Evolutionary conservation across 164 flowering plant genomes (phyloP), one percentile per base, ranked within the genome.

Genomic region (Magnolia kwangsiensis): DNA sequence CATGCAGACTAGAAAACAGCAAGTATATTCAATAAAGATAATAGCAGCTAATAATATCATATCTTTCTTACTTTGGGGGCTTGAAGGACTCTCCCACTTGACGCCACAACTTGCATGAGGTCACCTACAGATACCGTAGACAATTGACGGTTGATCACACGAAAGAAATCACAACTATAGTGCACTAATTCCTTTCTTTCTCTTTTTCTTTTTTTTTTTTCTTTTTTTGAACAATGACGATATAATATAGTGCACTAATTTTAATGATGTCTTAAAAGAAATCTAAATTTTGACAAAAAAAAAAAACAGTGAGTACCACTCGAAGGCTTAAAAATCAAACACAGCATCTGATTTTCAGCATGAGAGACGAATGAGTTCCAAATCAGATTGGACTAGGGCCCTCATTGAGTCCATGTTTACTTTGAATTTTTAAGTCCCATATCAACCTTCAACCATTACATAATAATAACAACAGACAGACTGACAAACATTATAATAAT

Each of bases 31-130:
- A 9, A 11, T 55, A 55, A 55, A 55, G 18, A 11, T 11, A 55
- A 55, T 55, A 55, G 10, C 16, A 55, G 16, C 11, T 16, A 55
- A 55, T 55, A 16, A 16, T 19, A 55, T 11, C 14, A 55, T 55
- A 55, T 55, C 4, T 55, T 24, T n/a, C 90, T 87, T 88, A 93
- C 98, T 93, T 93, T 77, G 98, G 98, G 45, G 98, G 98, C 59
- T 85, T 91, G 83, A 93, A 93, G 14, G 96, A 90, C 77, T 93
- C 98, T 76, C 98, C 98, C 64, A 93, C 95, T 85, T 91, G 98
- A 68, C 98, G 87, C 98, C 98, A 93, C 78, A 90, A 72, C 80
- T 93, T 93, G 80, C 90, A 87, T 8, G 93, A 77, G 29, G 96
- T 93, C 74, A 93, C 97, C 97, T 93, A 75, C 75, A 83, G 8